Base-by-base conservation (phyloP, 2,329 filamentous ascomycete genomes). In the Periconia macrospinosa region DNA sequence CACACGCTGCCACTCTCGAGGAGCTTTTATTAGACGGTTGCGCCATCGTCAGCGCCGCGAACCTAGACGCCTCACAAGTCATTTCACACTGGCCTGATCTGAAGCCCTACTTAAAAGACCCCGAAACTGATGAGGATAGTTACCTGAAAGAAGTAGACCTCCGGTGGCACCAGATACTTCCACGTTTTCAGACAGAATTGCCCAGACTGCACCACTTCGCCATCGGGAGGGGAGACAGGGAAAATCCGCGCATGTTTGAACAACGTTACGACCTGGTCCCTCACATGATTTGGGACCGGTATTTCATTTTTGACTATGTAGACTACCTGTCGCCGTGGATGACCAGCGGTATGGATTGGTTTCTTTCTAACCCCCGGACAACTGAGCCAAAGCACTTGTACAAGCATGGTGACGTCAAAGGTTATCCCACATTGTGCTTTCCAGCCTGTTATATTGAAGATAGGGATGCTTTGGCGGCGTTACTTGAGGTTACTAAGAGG, bases 11-110 rank as follows among this genome's bases (percentile, higher is more conserved):
- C 0, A 78, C 76, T 0, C 65, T 82, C 0, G 56, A 73, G 14
- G 70, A 76, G 41, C 59, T 82, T 1, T 72, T 76, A 13, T 64
- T 82, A 0, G 77, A 80, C 41, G 66, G 77, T 49, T 81, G 78
- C 49, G 66, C 72, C 0, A 76, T 79, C 19, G 48, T 68, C 15
- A 58, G 43, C 18, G 44, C 2, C 53, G 58, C 20, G 40, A 27
- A 11, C 17, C 33, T 9, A 23, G n/a, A 1, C 42, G 46, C 17
- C 58, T 50, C 19, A 52, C 49, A 30, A 45, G 30, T 33, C 51
- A 56, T 2, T n/a, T 17, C n/a, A 11, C 20, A 18, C 3, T 10
- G 40, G 23, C 23, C 23, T 27, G 23, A 27, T 27, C 23, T 19
- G 20, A 7, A 18, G 23, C 15, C 11, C 18, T 41, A 5, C n/a